Conservation (phyloP, 306 rosid genomes). For the Phaseolus lunatus region DNA sequence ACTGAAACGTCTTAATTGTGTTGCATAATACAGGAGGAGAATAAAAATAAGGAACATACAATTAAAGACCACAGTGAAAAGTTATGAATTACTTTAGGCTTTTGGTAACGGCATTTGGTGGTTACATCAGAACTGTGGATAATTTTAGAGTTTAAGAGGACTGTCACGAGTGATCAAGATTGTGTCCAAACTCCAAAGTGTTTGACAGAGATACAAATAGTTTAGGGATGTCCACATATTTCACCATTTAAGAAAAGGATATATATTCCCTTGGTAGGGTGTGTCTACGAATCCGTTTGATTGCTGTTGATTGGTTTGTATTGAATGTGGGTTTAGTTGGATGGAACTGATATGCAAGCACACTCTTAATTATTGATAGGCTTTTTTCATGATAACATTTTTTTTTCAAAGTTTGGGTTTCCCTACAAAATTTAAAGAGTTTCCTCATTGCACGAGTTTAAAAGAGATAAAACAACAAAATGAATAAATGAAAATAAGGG, state of each 20-base stretch:
- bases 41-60: slow-evolving; percentile 58
- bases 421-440: slow-evolving; percentile 10
- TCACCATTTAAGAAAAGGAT: slow-evolving; percentile 55
- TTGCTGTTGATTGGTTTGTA: not conserved
- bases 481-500: not conserved
- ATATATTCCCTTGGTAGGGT: slow-evolving; percentile 50
- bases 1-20: slow-evolving; percentile 51
- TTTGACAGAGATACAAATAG: slow-evolving; percentile 52
- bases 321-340: not conserved
- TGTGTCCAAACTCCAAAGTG: slow-evolving; percentile 55
- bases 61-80: slow-evolving; percentile 58
- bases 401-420: slow-evolving; percentile 38
- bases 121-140: slow-evolving; percentile 58
- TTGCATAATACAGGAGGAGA: slow-evolving; percentile 58
- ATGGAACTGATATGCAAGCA: not conserved
- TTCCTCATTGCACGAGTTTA: not conserved
- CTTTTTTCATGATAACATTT: slow-evolving; percentile 44
- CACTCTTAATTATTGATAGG: slow-evolving; percentile 48
- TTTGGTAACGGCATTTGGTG: slow-evolving; percentile 55
- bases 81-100: slow-evolving; percentile 58
- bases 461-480: not conserved
- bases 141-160: slow-evolving; percentile 63
- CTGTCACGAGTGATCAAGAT: slow-evolving; percentile 62
- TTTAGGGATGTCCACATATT: slow-evolving; percentile 64
- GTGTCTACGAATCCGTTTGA: not conserved